Conservation (phyloP, 495 filamentous ascomycete species). For the Peziza echinospora region DNA sequence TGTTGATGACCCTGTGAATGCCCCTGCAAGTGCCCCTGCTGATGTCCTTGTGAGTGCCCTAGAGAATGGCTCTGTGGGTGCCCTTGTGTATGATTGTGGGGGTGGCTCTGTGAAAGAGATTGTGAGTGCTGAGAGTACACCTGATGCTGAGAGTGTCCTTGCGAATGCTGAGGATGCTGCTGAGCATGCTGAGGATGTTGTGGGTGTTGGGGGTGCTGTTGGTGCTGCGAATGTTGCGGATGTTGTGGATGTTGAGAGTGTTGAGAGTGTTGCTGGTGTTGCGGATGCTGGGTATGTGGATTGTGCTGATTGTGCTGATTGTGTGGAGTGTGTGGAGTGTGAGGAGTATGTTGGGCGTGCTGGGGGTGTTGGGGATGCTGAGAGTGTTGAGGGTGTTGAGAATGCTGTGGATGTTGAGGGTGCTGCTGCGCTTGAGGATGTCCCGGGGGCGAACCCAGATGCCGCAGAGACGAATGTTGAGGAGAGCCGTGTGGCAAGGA, state of each 20-base stretch:
- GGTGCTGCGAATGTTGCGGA: background rate
- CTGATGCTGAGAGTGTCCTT: background rate
- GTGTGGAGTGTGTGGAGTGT: conserved; percentile 1
- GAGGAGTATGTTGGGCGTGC: no score
- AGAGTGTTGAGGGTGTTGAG: no score
- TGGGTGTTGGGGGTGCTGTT: conserved; percentile 10
- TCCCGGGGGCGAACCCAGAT: background rate
- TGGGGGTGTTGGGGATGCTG: no score
- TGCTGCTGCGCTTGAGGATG: background rate
- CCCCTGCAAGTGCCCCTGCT: no score
- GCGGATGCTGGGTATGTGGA: background rate
- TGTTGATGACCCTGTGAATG: no score
- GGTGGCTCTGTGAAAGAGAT: no score
- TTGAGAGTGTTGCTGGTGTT: background rate
- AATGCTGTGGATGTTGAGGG: conserved; percentile 3
- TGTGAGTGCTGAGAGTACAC: background rate
- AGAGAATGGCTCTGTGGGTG: no score
- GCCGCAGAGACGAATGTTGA: background rate
- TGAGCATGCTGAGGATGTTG: conserved; percentile 9
- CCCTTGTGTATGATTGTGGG: no score
- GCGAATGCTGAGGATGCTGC: conserved; percentile 2
- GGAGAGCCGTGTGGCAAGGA: background rate
- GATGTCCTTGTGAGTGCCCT: no score
- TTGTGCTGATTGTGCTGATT: no score
- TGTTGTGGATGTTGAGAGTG: background rate